Evolutionary conservation across 1,284 basidiomycete genomes (phyloP), one percentile per base, ranked within the genome.

Genomic region (Ustilago trichophora): DNA sequence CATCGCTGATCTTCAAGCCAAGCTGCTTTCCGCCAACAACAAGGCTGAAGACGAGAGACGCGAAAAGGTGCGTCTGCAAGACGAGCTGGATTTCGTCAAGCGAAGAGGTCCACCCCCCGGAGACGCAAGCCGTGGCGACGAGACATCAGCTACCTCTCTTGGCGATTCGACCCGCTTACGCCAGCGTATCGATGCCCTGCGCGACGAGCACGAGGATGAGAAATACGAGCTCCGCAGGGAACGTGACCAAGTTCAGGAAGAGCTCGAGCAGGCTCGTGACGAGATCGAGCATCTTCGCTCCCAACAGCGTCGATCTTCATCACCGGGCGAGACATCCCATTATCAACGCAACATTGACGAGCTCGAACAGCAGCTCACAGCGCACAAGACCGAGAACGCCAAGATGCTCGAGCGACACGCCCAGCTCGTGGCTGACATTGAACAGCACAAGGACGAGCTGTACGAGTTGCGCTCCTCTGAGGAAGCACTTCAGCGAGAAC

Each of bases 21-120:
- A 63, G 43, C 44, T 70, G 12, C 49, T 63, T 10, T 38, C 59
- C 19, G 72, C 66, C 48, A 55, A 65, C 48, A 58, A 56, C 27
- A 49, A 63, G 15, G 59, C 52, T 4, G 66, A 73, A 13, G 58
- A 69, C 15, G 58, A 67, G 45, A 27, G 58, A 27, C 48, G 45
- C 10, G 71, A 67, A 9, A 58, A 62, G 15, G 35, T 60, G 18
- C 59, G 63, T 12, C 43, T 71, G 12, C 48, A 75, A 35, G 71
- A 67, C 27, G 73, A 78, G 59, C 47, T 77, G 25, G 72, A 74
- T 12, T 72, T 69, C 29, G 27, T 72, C 46, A 64, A 70, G 47
- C 42, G 67, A 25, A 36, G 62, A 32, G 62, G 67, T 16, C 56
- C 67, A 15, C 48, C 58, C 18, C 56, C 55, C 1, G 58, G 53